Evolutionary conservation across 768 basidiomycete species (phyloP).

Genomic region (Lactarius hatsudake): DNA sequence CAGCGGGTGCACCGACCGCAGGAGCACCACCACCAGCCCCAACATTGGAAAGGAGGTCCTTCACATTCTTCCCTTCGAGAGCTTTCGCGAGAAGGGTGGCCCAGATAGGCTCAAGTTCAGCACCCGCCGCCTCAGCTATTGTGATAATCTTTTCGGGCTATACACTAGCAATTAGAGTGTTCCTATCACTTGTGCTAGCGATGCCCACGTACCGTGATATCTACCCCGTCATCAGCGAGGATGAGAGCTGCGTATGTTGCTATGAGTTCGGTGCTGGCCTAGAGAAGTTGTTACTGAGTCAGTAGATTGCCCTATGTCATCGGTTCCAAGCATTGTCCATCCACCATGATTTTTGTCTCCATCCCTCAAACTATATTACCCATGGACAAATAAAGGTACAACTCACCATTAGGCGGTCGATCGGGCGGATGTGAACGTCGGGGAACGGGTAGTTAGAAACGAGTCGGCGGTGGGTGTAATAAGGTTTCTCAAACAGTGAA

Average conservation of each 20-base stretch:
- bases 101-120: slow-evolving; percentile 97
- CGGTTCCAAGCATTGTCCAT: slow-evolving; percentile 7
- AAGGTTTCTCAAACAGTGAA: not conserved
- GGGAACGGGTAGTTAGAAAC: not conserved
- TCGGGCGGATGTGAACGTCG: not conserved
- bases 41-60: slow-evolving; percentile 92
- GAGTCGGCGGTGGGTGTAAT: not conserved
- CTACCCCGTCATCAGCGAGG: slow-evolving; percentile 94
- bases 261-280: slow-evolving; percentile 76
- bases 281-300: slow-evolving; percentile 1
- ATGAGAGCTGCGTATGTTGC: slow-evolving; percentile 97
- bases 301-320: not conserved
- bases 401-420: slow-evolving; percentile 11
- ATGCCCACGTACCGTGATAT: slow-evolving; percentile 81
- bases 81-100: slow-evolving; percentile 95
- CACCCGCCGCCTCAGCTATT: slow-evolving; percentile 76
- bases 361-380: not conserved
- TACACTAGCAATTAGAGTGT: slow-evolving; percentile 3
- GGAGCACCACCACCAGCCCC: slow-evolving; percentile 89
- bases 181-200: not conserved
- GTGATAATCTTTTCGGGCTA: slow-evolving; percentile 91
- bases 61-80: slow-evolving; percentile 96
- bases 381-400: not conserved
- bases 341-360: not conserved
- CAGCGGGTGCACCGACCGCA: slow-evolving; percentile 55